Percentiles rank a stretch among this genome's conserved stretches.
phyloP scores from a whole-genome alignment of 2,329 filamentous ascomycete genomes.

The Scedosporium minutisporum region DNA sequence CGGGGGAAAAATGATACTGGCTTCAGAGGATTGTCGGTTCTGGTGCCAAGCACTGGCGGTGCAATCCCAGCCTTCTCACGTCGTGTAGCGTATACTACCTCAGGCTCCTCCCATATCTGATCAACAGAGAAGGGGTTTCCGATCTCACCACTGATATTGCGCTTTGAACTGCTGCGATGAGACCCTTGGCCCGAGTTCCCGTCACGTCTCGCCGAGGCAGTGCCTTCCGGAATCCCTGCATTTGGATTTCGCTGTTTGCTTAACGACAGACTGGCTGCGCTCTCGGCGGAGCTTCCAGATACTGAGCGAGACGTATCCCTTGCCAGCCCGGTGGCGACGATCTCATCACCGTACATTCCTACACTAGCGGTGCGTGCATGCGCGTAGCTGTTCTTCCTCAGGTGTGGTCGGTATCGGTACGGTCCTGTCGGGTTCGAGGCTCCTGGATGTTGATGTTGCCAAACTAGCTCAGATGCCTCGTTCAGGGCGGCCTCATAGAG shows the following conservation, averaged over 20 bases:
- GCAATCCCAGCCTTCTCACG: slow-evolving; percentile 19
- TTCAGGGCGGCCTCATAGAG: slow-evolving; percentile 63
- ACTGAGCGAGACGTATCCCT: slow-evolving; percentile 35
- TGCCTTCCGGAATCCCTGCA: background rate
- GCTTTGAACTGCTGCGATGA: slow-evolving; percentile 50
- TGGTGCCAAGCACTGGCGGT: slow-evolving; percentile 19
- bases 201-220: slow-evolving; percentile 15
- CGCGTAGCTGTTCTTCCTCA: slow-evolving; percentile 63
- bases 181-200: slow-evolving; percentile 1
- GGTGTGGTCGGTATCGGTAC: slow-evolving; percentile 58
- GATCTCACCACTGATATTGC: slow-evolving; percentile 61
- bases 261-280: slow-evolving; percentile 21
- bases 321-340: slow-evolving; percentile 35
- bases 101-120: slow-evolving; percentile 84
- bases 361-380: slow-evolving; percentile 54
- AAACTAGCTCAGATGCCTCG: slow-evolving; percentile 71
- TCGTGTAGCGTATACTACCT: slow-evolving; percentile 25
- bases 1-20: background rate
- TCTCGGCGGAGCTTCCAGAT: slow-evolving; percentile 43
- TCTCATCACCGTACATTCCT: slow-evolving; percentile 37
- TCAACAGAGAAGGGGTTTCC: slow-evolving; percentile 61
- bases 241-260: background rate
- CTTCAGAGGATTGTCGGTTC: slow-evolving; percentile 22
- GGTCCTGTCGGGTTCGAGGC: slow-evolving; percentile 51
- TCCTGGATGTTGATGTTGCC: slow-evolving; percentile 56